Evolutionary conservation across 352 stramenopile genomes (phyloP).

Genomic region (Phytophthora tubulina): DNA sequence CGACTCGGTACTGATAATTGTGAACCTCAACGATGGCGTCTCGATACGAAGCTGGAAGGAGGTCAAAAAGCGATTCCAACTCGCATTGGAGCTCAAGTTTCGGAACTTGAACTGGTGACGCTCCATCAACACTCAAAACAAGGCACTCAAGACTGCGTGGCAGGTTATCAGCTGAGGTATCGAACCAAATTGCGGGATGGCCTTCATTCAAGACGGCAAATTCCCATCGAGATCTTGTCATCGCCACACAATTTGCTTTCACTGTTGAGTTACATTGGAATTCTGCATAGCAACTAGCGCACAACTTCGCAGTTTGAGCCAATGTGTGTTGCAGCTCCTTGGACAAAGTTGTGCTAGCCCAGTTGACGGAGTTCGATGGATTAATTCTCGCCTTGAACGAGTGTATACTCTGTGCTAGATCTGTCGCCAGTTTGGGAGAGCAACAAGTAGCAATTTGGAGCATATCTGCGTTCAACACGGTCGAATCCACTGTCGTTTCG

Average conservation of each 20-base stretch:
- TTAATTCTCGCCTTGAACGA: constrained; percentile 28
- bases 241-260: constrained; percentile 15
- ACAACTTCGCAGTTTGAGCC: constrained; percentile 27
- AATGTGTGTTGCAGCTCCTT: constrained; percentile 7
- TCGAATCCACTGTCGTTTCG: constrained; percentile 28
- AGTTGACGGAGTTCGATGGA: background rate
- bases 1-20: constrained; percentile 33
- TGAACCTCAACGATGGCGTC: constrained; percentile 31
- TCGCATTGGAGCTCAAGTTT: constrained; percentile 45
- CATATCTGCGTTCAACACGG: constrained; percentile 18
- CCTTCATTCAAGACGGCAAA: constrained; percentile 31
- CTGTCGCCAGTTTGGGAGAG: background rate
- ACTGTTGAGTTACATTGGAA: background rate
- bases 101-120: background rate
- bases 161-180: constrained; percentile 28
- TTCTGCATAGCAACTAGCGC: constrained; percentile 21
- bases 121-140: background rate
- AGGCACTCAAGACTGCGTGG: constrained; percentile 48
- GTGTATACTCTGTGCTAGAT: constrained; percentile 15
- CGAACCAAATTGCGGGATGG: constrained; percentile 45
- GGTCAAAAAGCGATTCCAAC: constrained; percentile 41
- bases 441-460: constrained; percentile 25
- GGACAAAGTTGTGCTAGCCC: constrained; percentile 1
- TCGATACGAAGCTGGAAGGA: constrained; percentile 6
- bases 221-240: constrained; percentile 42